Conservation (phyloP, 2,329 filamentous ascomycete species). For the Epichloe bromicola region DNA sequence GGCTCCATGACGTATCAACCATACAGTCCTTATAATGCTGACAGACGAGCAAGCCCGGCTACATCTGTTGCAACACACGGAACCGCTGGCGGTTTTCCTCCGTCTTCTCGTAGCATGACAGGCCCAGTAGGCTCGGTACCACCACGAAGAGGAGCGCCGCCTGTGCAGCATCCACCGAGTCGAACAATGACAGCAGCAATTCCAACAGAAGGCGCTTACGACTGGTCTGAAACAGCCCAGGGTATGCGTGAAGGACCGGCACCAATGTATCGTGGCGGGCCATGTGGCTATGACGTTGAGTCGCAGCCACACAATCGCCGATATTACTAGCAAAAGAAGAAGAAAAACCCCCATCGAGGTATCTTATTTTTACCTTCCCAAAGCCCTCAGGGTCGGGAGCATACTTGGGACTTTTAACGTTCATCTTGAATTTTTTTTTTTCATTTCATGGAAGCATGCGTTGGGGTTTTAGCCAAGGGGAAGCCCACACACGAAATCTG, state of each 20-base stretch:
- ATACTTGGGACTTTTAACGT: not conserved
- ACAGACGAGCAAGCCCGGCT: constrained; percentile 19
- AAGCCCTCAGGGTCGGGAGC: not conserved
- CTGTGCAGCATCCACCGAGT: constrained; percentile 22
- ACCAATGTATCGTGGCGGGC: constrained; percentile 13
- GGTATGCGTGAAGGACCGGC: constrained; percentile 8
- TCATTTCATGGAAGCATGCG: not conserved
- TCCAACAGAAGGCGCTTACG: not conserved
- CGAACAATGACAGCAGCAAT: constrained; percentile 34
- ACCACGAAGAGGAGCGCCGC: constrained; percentile 19
- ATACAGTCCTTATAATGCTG: constrained; percentile 15
- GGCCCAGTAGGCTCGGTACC: constrained; percentile 13
- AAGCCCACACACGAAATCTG: not conserved
- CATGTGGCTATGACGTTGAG: constrained; percentile 25
- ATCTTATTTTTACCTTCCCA: not conserved
- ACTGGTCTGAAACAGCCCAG: constrained; percentile 14
- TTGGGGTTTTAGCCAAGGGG: not conserved
- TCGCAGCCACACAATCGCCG: constrained; percentile 13
- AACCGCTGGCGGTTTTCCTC: constrained; percentile 9
- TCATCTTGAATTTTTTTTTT: not conserved
- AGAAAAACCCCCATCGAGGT: not conserved
- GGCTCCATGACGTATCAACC: constrained; percentile 5
- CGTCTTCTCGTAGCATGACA: constrained; percentile 24
- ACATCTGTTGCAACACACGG: constrained; percentile 16
- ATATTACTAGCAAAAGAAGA: not conserved